Evolutionary conservation across 192 early-diverging fungal species (phyloP).

Genomic region (Umbelopsis ramanniana): DNA sequence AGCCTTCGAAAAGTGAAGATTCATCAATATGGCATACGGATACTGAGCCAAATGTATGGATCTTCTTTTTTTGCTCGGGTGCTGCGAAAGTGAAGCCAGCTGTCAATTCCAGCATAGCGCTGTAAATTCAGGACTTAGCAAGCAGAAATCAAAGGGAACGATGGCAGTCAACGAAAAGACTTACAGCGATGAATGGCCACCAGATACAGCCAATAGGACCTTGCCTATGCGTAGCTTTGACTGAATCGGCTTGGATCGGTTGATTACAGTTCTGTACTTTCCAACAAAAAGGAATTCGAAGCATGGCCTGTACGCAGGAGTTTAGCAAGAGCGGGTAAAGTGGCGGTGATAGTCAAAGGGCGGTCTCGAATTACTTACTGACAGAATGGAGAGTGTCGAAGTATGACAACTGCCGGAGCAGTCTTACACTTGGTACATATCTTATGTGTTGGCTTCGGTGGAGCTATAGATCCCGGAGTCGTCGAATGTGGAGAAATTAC

Average conservation of each 20-base stretch:
- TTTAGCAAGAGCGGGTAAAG: not conserved
- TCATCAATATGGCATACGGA: constrained; percentile 85
- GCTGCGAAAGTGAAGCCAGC: constrained; percentile 60
- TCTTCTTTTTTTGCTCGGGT: constrained; percentile 60
- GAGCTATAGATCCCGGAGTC: not conserved
- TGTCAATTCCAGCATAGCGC: constrained; percentile 68
- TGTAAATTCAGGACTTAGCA: constrained; percentile 30
- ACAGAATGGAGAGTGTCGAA: constrained; percentile 80
- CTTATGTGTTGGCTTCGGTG: constrained; percentile 12
- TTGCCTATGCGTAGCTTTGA: constrained; percentile 46
- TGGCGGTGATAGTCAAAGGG: not conserved
- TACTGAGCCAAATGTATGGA: constrained; percentile 61
- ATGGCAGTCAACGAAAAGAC: not conserved
- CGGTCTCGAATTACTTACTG: constrained; percentile 47
- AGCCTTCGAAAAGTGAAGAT: constrained; percentile 53
- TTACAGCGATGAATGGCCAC: constrained; percentile 81
- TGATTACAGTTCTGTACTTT: constrained; percentile 71
- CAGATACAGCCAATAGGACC: constrained; percentile 83
- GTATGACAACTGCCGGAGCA: constrained; percentile 60
- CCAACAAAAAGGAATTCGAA: constrained; percentile 69
- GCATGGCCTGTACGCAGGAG: constrained; percentile 53
- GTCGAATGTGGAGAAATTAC: no score
- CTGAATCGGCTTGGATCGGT: constrained; percentile 50
- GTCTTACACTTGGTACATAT: constrained; percentile 83
- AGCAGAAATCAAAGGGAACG: not conserved